Base-by-base conservation (phyloP, 148 eudicot genomes). In the Fagopyrum tataricum region DNA sequence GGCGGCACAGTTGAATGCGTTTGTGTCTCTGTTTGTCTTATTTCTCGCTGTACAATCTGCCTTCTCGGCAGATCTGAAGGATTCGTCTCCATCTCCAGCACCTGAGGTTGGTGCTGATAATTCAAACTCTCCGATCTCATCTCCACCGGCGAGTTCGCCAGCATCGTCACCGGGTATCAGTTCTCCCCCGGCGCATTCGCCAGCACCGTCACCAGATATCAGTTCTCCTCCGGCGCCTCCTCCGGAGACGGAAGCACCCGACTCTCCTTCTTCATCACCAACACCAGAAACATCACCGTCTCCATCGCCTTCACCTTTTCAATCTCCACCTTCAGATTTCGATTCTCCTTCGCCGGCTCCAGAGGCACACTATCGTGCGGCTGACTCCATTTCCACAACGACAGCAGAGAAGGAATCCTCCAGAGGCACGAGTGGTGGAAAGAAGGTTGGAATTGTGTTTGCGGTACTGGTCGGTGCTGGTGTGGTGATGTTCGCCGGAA, bases 381-480 rank as follows among this genome's bases (percentile, higher is more conserved):
- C 48, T 10, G 51, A 70, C 51, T 43, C 43, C 69, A 6, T 64
- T 37, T 20, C 69, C 23, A 18, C 51, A 42, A 17, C 37, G 51
- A 44, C 51, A 20, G 31, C 72, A 51, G 72, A 56, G 31, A 7
- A 42, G n/a, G 41, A 64, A 11, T 49, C 67, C 5, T 73, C 77
- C 15, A 51, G 78, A 15, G 85, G 87, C 7, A 71, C 74, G 78
- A 79, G 62, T 17, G 77, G 81, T 6, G 85, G 90, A 10, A 39
- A 79, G 75, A 89, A 89, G 44, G 90, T 86, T 0, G 93, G 90
- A 23, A 56, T 85, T 2, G 85, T 72, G n/a, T 0, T 85, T 21
- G 87, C 79, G 76, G 86, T 87, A 0, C 72, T 79, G 40, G 73
- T 76, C 11, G 87, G 76, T 14, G 91, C 73, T 49, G 77, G 71